phyloP scores from a whole-genome alignment of 2,329 filamentous ascomycete species.

The Nothomitra cinnamomea region DNA sequence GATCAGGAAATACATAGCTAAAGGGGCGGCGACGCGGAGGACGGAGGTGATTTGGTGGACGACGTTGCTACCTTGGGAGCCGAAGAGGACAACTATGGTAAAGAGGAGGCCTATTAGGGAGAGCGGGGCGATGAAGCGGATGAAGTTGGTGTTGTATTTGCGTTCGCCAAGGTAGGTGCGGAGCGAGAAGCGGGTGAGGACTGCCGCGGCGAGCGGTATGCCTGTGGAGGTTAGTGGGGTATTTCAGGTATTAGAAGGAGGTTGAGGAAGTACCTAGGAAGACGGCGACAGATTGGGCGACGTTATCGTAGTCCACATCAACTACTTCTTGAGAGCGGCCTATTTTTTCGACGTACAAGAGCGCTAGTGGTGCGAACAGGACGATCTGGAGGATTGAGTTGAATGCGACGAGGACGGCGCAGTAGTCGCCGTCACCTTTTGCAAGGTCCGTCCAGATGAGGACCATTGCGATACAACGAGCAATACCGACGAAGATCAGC shows the following conservation, averaged over 20 bases:
- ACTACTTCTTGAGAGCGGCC: slow-evolving; percentile 27
- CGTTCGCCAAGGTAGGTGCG: slow-evolving; percentile 34
- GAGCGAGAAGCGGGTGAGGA: slow-evolving; percentile 52
- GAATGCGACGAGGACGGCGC: slow-evolving; percentile 59
- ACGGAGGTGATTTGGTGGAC: slow-evolving; percentile 74
- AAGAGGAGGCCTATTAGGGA: slow-evolving; percentile 72
- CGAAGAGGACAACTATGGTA: slow-evolving; percentile 75
- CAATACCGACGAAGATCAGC: slow-evolving; percentile 67
- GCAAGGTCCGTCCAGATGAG: slow-evolving; percentile 66
- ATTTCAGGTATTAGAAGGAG: neutral
- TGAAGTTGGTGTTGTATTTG: slow-evolving; percentile 52
- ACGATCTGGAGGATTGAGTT: slow-evolving; percentile 65
- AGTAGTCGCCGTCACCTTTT: slow-evolving; percentile 64
- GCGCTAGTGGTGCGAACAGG: slow-evolving; percentile 50
- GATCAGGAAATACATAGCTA: slow-evolving; percentile 63
- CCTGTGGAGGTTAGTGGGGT: slow-evolving; percentile 16
- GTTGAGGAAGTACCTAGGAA: slow-evolving; percentile 40
- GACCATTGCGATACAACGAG: slow-evolving; percentile 78
- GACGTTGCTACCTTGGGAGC: slow-evolving; percentile 59
- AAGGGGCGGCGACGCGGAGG: slow-evolving; percentile 60
- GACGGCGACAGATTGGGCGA: slow-evolving; percentile 65
- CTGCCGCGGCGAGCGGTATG: slow-evolving; percentile 63
- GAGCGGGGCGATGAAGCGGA: slow-evolving; percentile 51
- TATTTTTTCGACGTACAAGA: slow-evolving; percentile 56
- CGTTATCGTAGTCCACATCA: slow-evolving; percentile 40